Evolutionary conservation across 306 rosid species (phyloP).

Genomic region (Pterocarpus santalinus): DNA sequence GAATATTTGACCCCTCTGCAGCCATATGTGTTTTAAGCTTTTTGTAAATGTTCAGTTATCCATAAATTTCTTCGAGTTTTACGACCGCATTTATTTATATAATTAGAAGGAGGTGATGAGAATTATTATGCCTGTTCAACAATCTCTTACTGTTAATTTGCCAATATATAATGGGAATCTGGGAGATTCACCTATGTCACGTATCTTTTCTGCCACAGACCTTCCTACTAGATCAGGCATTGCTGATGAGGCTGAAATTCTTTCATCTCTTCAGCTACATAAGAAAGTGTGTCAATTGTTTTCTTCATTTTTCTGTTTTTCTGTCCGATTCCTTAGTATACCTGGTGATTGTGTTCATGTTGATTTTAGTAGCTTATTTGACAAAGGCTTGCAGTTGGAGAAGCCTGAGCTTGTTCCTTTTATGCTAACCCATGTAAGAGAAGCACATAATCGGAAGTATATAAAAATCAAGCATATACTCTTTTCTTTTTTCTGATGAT

Average conservation of each 20-base stretch:
- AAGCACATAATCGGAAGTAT: constrained; percentile 42
- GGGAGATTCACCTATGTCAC: constrained; percentile 63
- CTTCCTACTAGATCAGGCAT: constrained; percentile 92
- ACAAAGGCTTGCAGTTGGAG: constrained; percentile 60
- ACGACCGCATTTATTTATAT: no score
- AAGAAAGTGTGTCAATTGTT: constrained; percentile 71
- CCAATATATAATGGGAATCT: constrained; percentile 77
- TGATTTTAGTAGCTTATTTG: constrained; percentile 97
- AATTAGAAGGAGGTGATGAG: constrained; percentile 49
- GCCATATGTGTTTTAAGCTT: constrained; percentile 72
- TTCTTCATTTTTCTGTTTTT: constrained; percentile 18
- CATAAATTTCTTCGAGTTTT: constrained; percentile 12
- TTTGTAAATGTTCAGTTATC: constrained; percentile 33
- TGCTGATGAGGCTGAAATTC: constrained; percentile 96
- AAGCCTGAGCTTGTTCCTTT: no score
- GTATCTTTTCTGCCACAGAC: constrained; percentile 81
- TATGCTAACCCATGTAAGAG: no score
- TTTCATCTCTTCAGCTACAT: constrained; percentile 95
- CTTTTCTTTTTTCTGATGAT: constrained; percentile 30
- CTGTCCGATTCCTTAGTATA: constrained; percentile 26
- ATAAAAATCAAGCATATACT: constrained; percentile 29
- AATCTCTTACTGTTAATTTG: constrained; percentile 88
- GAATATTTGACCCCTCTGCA: constrained; percentile 92
- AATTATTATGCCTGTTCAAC: constrained; percentile 92
- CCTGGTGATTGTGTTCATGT: constrained; percentile 93